Evolutionary conservation across 495 filamentous ascomycete genomes (phyloP).

Genomic region (Penicillium ochrochloron): DNA sequence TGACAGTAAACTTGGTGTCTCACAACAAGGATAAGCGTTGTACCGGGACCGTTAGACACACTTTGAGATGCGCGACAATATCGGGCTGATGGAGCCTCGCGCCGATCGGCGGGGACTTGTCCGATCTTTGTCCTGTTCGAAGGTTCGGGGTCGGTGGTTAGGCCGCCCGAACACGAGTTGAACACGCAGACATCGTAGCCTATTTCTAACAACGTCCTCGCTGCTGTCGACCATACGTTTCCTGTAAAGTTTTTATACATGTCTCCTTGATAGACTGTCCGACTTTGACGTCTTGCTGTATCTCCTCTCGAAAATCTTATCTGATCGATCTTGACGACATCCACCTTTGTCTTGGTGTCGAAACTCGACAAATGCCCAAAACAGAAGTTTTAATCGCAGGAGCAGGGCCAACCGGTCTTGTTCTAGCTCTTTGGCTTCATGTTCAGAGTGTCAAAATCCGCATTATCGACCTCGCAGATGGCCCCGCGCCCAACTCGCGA

Average conservation of each 20-base stretch:
- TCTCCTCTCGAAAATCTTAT: background rate
- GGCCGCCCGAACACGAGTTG: constrained; percentile 15
- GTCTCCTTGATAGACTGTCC: background rate
- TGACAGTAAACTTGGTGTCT: background rate
- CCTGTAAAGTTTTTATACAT: background rate
- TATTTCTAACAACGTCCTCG: background rate
- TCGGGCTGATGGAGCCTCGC: constrained; percentile 3
- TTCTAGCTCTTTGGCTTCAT: constrained; percentile 45
- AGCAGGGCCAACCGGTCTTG: constrained; percentile 48
- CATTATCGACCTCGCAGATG: constrained; percentile 41
- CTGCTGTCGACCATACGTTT: background rate
- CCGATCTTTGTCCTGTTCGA: constrained; percentile 8
- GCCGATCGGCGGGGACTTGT: constrained; percentile 20
- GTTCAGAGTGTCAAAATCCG: constrained; percentile 38
- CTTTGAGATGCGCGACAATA: background rate
- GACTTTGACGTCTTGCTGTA: background rate
- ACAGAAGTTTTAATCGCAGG: constrained; percentile 47
- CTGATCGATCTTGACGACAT: background rate
- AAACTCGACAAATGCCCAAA: constrained; percentile 15
- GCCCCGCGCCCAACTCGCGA: constrained; percentile 37
- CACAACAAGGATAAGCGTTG: constrained; percentile 3
- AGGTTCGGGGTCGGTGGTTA: constrained; percentile 25
- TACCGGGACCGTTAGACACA: background rate
- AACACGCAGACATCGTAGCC: background rate
- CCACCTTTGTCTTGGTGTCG: background rate